These are phyloP conservation scores for Hypoxylon sp. DNA, from an alignment of 2,329 filamentous ascomycete genomes.

Conservation along the genomic window DNA sequence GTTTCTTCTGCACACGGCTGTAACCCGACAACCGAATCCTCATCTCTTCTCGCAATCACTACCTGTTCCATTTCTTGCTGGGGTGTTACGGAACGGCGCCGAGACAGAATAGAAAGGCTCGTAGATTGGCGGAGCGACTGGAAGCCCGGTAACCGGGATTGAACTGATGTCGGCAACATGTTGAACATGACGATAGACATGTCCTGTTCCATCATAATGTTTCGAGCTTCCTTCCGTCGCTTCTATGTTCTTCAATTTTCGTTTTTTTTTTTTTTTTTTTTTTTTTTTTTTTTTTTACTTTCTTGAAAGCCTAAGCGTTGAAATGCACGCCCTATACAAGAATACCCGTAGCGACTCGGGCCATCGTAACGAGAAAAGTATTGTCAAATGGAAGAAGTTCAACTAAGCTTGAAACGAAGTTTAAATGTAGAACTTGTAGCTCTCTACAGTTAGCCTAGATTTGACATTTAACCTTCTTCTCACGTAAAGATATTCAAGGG, in stretches of 20 bases:
- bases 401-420: constrained; percentile 19
- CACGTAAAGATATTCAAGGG: neutral
- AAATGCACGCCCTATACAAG: constrained; percentile 3
- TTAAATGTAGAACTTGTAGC: constrained; percentile 14
- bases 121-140: constrained; percentile 62
- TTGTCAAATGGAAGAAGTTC: constrained; percentile 7
- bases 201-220: constrained; percentile 49
- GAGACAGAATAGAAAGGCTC: constrained; percentile 51
- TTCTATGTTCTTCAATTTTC: neutral
- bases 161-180: constrained; percentile 66
- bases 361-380: constrained; percentile 3
- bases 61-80: constrained; percentile 34
- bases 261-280: no score
- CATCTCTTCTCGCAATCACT: constrained; percentile 33
- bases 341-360: neutral
- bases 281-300: constrained; percentile 3
- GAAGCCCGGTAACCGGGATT: constrained; percentile 64
- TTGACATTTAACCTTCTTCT: constrained; percentile 5
- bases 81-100: constrained; percentile 21
- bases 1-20: constrained; percentile 21
- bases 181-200: constrained; percentile 64
- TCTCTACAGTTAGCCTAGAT: constrained; percentile 18
- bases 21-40: constrained; percentile 30
- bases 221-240: constrained; percentile 11
- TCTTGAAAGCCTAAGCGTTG: neutral